Percentiles rank a stretch among this genome's conserved stretches.
phyloP scores from a whole-genome alignment of 768 basidiomycete species.

The Xanthoconium stramineum region DNA sequence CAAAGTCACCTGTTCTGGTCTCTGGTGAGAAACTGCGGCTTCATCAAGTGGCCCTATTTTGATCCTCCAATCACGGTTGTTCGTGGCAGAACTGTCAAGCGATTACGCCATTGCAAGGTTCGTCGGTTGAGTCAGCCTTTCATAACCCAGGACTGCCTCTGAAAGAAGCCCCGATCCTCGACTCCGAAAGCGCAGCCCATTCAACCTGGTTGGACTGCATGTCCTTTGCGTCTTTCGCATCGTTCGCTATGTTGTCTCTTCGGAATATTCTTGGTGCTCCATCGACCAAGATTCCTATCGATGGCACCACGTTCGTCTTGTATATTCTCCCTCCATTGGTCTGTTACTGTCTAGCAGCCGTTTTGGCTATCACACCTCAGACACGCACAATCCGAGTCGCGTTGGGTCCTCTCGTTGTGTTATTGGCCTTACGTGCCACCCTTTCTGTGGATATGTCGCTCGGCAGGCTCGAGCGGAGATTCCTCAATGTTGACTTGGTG shows the following conservation, averaged over 20 bases:
- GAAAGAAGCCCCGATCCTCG: too few species aligned
- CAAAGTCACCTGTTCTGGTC: too few species aligned
- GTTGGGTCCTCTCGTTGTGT: not conserved
- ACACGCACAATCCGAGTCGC: not conserved
- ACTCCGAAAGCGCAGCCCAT: too few species aligned
- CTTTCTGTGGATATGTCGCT: conserved; percentile 1
- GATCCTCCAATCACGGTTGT: too few species aligned
- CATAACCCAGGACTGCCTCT: too few species aligned
- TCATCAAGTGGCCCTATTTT: too few species aligned
- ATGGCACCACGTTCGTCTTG: not conserved
- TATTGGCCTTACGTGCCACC: not conserved
- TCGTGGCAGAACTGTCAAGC: too few species aligned
- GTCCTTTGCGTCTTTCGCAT: not conserved
- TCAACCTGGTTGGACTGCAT: not conserved
- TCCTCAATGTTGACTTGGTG: not conserved
- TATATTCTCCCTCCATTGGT: not conserved
- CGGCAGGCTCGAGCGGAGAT: not conserved
- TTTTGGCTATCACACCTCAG: not conserved
- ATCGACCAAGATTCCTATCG: not conserved
- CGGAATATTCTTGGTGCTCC: not conserved
- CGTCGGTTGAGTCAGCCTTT: too few species aligned
- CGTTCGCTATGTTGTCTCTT: not conserved
- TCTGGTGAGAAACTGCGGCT: too few species aligned
- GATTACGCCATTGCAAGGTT: too few species aligned
- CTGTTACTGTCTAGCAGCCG: not conserved